phyloP scores from a whole-genome alignment of 1,284 basidiomycete genomes.

The Porogramme epimiltina region DNA sequence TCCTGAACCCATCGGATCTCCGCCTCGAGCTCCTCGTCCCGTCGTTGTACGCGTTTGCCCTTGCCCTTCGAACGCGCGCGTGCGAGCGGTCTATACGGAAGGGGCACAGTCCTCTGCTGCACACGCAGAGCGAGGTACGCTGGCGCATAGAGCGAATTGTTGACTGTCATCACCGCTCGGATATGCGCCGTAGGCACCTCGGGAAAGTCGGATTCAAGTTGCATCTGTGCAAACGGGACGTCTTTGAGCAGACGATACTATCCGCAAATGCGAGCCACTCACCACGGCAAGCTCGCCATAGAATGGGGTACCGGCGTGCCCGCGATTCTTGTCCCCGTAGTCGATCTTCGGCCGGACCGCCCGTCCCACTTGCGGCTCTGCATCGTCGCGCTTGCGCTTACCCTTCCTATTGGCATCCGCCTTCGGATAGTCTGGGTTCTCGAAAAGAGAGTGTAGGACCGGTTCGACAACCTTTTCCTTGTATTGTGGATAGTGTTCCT shows the following conservation, averaged over 20 bases:
- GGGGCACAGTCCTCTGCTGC: slow-evolving; percentile 32
- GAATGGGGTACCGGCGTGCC: slow-evolving; percentile 37
- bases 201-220: slow-evolving; percentile 59
- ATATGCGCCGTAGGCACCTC: slow-evolving; percentile 55
- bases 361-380: slow-evolving; percentile 14
- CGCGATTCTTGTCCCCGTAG: slow-evolving; percentile 49
- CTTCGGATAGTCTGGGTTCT: slow-evolving; percentile 63
- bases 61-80: slow-evolving; percentile 41
- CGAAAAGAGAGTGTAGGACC: slow-evolving; percentile 62
- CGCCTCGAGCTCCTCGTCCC: slow-evolving; percentile 37
- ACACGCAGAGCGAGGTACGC: slow-evolving; percentile 49
- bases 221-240: slow-evolving; percentile 39
- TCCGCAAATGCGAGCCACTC: slow-evolving; percentile 19
- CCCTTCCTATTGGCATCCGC: slow-evolving; percentile 48
- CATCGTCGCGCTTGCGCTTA: slow-evolving; percentile 47
- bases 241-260: background rate
- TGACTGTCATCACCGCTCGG: slow-evolving; percentile 37
- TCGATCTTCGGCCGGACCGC: slow-evolving; percentile 46
- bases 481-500: slow-evolving; percentile 35
- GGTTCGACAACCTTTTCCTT: slow-evolving; percentile 46
- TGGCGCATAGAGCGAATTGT: slow-evolving; percentile 59
- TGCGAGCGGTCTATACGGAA: slow-evolving; percentile 42
- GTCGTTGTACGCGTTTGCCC: slow-evolving; percentile 27
- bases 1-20: slow-evolving; percentile 47
- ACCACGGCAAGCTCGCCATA: slow-evolving; percentile 58